Evolutionary conservation across 345 rosid genomes (phyloP), one percentile per base, ranked within the genome.

Genomic region (Rhodamnia argentea): DNA sequence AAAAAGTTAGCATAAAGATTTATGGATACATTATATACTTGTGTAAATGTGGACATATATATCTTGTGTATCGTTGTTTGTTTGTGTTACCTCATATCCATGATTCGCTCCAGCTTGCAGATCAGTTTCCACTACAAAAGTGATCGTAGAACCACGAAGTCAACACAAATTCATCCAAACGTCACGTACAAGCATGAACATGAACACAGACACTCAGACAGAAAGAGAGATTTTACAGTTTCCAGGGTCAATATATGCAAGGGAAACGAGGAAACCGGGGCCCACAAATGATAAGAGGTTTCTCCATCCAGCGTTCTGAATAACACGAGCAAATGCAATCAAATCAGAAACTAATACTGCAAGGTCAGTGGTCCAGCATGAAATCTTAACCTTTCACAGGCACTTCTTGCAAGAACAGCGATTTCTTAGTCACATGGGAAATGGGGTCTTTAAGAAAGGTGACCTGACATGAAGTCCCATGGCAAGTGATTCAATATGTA

Each of bases 31-130:
- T 37, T 37, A 37, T 37, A 37, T 37, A 3, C 27, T 60, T 27
- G 37, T 60, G 13, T 27, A 27, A 27, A 18, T 13, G 27, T 9
- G 74, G 13, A 58, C 2, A 60, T 27, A 60, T 27, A 4, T 27
- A 60, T 60, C 40, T 60, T 13, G 37, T 27, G 20, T 3, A 13
- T 60, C 4, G 16, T 8, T 83, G 5, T 55, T n/a, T 2, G 37
- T 52, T 52, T 13, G 1, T 29, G 26, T 42, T 89, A 89, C 98
- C 95, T 92, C 94, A 57, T 86, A 95, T 52, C 86, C 52, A 52
- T 94, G 91, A 75, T 86, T 86, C 51, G 98, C 95, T 86, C 98
- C 96, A 12, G 96, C 98, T 87, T 95, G 95, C 60, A 95, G 55
- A 85, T 95, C 96, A 29, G 98, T 95, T 90, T 93, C 94, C 94